Evolutionary conservation across 352 stramenopile species (phyloP).

Genomic region (Globisporangium spiculum): DNA sequence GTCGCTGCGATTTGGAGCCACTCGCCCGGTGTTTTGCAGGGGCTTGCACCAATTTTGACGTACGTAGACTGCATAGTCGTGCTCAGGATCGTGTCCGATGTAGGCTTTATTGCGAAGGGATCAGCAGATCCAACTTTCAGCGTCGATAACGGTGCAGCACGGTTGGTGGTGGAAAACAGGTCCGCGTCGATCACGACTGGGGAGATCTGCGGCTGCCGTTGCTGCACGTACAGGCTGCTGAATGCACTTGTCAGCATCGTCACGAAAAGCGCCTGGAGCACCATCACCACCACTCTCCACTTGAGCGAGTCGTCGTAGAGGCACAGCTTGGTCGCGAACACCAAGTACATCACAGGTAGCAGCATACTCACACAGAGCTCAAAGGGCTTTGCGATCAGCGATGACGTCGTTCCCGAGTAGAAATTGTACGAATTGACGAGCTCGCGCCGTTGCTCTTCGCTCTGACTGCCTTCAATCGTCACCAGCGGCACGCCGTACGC

Average conservation of each 20-base stretch:
- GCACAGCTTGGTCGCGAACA: conserved; percentile 33
- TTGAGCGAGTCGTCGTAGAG: conserved; percentile 42
- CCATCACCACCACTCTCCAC: conserved; percentile 30
- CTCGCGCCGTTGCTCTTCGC: conserved; percentile 8
- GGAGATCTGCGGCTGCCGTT: conserved; percentile 22
- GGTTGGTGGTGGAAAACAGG: conserved; percentile 18
- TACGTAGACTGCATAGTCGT: conserved; percentile 28
- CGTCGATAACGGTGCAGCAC: not conserved
- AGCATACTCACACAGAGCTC: conserved; percentile 36
- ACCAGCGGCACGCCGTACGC: conserved; percentile 24
- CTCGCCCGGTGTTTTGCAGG: conserved; percentile 25
- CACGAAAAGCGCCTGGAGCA: conserved; percentile 23
- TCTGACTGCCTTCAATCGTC: conserved; percentile 20
- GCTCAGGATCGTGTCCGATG: conserved; percentile 32
- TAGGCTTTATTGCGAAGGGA: conserved; percentile 20
- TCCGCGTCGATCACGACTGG: conserved; percentile 30
- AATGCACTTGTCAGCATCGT: conserved; percentile 44
- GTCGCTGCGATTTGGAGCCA: conserved; percentile 31
- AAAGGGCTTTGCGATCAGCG: conserved; percentile 37
- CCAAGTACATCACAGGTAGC: conserved; percentile 39
- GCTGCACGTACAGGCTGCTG: conserved; percentile 45
- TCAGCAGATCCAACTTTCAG: not conserved
- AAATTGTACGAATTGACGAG: conserved; percentile 53
- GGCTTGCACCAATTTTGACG: conserved; percentile 19
- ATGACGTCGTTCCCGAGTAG: conserved; percentile 36